Evolutionary conservation across 352 stramenopile species (phyloP).

Genomic region (Phytophthora pseudosyringae): DNA sequence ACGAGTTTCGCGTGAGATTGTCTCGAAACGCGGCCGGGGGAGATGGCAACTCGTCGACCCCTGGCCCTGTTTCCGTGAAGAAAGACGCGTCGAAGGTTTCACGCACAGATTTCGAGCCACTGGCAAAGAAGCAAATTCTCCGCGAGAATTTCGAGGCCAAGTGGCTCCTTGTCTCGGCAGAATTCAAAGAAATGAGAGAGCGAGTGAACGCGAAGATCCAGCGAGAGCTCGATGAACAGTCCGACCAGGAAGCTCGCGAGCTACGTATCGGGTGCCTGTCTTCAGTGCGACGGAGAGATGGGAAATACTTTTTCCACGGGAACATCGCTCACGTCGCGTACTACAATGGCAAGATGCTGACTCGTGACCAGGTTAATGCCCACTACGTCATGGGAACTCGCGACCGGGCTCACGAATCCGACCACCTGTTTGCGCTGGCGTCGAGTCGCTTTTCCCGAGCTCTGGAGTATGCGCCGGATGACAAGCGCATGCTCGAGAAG

Average conservation of each 20-base stretch:
- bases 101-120: conserved; percentile 72
- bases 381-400: conserved; percentile 77
- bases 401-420: conserved; percentile 68
- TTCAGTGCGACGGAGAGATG: conserved; percentile 59
- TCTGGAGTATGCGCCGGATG: conserved; percentile 65
- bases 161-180: conserved; percentile 49
- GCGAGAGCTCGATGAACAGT: conserved; percentile 73
- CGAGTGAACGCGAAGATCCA: conserved; percentile 74
- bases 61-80: conserved; percentile 30
- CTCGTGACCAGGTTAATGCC: conserved; percentile 69
- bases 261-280: conserved; percentile 82
- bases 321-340: conserved; percentile 86
- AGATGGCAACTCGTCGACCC: conserved; percentile 4
- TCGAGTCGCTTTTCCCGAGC: conserved; percentile 69
- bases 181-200: conserved; percentile 81
- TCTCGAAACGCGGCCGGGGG: conserved; percentile 39
- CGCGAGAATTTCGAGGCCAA: conserved; percentile 76
- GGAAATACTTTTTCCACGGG: conserved; percentile 89
- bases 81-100: conserved; percentile 71
- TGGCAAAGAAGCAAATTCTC: conserved; percentile 85
- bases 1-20: conserved; percentile 82
- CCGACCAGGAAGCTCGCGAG: conserved; percentile 55
- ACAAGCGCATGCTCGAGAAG: conserved; percentile 67
- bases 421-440: conserved; percentile 81
- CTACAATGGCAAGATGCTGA: conserved; percentile 69